These are phyloP conservation scores for Trichocladium antarcticum DNA, from an alignment of 495 filamentous ascomycete genomes.

Conservation along the genomic window DNA sequence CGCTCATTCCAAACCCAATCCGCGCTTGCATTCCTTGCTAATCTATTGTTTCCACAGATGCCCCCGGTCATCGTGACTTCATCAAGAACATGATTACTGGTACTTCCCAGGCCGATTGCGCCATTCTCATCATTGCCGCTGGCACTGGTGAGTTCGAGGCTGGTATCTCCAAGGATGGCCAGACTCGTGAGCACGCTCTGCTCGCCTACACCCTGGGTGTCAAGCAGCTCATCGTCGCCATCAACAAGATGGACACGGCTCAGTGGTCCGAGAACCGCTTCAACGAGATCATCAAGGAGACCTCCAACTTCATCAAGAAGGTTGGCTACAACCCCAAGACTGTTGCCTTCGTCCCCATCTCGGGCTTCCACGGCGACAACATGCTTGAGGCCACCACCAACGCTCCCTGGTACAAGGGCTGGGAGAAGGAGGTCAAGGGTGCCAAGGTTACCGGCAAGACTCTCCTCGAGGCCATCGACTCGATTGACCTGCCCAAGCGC, in stretches of 20 bases:
- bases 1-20: no score
- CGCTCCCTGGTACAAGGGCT: conserved; percentile 99
- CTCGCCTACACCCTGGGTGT: conserved; percentile 99
- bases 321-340: conserved; percentile 99
- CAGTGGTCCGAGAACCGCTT: conserved; percentile 94
- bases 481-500: conserved; percentile 86
- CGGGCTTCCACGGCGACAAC: conserved; percentile 99
- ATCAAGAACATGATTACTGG: conserved; percentile 99
- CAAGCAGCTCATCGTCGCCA: conserved; percentile 98
- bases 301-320: conserved; percentile 99
- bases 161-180: conserved; percentile 99
- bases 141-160: conserved; percentile 99
- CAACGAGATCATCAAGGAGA: conserved; percentile 99
- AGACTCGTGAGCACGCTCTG: conserved; percentile 99
- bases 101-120: conserved; percentile 99
- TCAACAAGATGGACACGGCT: conserved; percentile 99
- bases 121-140: conserved; percentile 99
- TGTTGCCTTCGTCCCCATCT: conserved; percentile 98
- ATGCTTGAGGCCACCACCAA: conserved; percentile 89
- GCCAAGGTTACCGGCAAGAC: conserved; percentile 89
- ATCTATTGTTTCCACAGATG: conserved; percentile 46
- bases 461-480: conserved; percentile 96
- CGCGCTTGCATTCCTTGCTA: neutral
- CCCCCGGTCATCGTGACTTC: conserved; percentile 99
- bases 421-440: conserved; percentile 98